A percentile compares a stretch with the other conserved stretches of the same genome.
phyloP scores from a whole-genome alignment of 2,329 filamentous ascomycete genomes.

The Aureobasidium sp. region DNA sequence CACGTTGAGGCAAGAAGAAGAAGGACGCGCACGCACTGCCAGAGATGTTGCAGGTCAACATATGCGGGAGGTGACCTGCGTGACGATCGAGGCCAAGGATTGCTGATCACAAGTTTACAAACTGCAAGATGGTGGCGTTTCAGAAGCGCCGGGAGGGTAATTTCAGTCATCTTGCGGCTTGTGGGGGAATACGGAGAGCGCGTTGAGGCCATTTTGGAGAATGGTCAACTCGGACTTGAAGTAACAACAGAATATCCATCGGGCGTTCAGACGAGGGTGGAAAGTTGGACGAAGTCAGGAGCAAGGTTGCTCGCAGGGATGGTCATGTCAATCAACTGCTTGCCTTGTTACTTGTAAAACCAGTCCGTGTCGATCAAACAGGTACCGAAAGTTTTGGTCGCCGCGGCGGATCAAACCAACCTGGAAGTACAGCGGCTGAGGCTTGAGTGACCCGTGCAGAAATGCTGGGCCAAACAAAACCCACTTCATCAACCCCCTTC shows the following conservation, averaged over 20 bases:
- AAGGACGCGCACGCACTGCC: conserved; percentile 3
- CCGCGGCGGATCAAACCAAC: not conserved
- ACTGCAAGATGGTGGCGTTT: conserved; percentile 8
- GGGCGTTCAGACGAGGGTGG: not conserved
- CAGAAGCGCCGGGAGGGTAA: not conserved
- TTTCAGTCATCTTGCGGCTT: not conserved
- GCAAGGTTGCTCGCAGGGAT: not conserved
- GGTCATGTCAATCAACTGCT: not conserved
- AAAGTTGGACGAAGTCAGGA: not conserved
- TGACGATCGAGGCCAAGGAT: conserved; percentile 2
- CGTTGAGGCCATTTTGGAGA: not conserved
- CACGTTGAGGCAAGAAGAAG: no score
- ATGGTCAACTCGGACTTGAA: not conserved
- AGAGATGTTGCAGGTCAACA: conserved; percentile 6
- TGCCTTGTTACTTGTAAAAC: not conserved
- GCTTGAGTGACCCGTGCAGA: conserved; percentile 1
- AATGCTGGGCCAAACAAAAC: conserved; percentile 9
- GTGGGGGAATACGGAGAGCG: not conserved
- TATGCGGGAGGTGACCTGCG: not conserved
- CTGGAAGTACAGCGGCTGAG: not conserved
- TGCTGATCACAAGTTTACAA: not conserved
- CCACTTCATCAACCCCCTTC: not conserved
- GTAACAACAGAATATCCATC: not conserved
- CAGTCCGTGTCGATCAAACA: not conserved
- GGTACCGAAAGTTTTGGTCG: not conserved